Conservation (phyloP, 352 stramenopile species). For the Phytophthora pini region DNA sequence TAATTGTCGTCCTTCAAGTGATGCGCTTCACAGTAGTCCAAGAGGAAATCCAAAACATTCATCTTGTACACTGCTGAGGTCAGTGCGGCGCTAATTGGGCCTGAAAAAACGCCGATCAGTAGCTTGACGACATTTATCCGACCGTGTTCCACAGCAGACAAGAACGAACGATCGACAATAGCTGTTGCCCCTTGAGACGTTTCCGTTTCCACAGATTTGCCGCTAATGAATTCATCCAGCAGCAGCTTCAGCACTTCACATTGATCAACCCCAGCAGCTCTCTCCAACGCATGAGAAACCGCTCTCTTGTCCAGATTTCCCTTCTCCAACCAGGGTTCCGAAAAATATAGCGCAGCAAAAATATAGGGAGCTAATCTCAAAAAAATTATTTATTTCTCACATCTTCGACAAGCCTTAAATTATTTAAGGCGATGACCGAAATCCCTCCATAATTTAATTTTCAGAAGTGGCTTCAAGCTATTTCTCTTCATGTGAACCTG, state of each 20-base stretch:
- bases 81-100: constrained; percentile 7
- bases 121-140: constrained; percentile 2
- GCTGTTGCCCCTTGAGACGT: too few relatives aligned
- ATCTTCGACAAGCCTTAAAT: too few relatives aligned
- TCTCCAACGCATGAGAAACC: constrained; percentile 9
- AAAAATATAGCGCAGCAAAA: too few relatives aligned
- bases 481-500: too few relatives aligned
- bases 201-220: not conserved
- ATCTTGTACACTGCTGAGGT: not conserved
- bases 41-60: constrained; percentile 17
- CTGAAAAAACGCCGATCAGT: not conserved
- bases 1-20: not conserved
- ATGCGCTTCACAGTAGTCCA: constrained; percentile 5
- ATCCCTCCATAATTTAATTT: too few relatives aligned
- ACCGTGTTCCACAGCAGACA: constrained; percentile 2
- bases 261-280: constrained; percentile 1
- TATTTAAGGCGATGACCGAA: too few relatives aligned
- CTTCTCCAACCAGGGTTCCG: not conserved
- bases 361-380: too few relatives aligned
- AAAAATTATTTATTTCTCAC: too few relatives aligned
- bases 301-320: not conserved
- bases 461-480: too few relatives aligned
- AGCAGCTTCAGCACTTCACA: constrained; percentile 8
- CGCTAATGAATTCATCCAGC: not conserved
- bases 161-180: constrained; percentile 4